phyloP scores from a whole-genome alignment of 2,329 filamentous ascomycete genomes.

The Nakataea oryzae region DNA sequence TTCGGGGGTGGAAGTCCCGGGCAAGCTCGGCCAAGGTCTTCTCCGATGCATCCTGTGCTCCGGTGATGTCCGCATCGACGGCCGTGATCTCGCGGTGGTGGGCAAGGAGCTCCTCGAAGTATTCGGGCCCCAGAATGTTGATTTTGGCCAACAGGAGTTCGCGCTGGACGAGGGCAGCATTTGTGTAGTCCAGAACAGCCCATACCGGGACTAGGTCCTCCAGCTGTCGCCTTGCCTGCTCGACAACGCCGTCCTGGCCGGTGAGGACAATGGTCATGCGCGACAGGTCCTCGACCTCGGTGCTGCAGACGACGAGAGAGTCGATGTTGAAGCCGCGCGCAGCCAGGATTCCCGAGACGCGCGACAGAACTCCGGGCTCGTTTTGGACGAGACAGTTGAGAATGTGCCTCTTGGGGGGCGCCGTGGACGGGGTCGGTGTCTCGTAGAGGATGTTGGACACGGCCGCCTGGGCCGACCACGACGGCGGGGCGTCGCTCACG shows the following conservation, averaged over 20 bases:
- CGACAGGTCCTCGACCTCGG: conserved; percentile 90
- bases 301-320: conserved; percentile 93
- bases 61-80: conserved; percentile 34
- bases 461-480: conserved; percentile 86
- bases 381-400: conserved; percentile 99
- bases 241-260: conserved; percentile 92
- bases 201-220: conserved; percentile 93
- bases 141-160: conserved; percentile 93
- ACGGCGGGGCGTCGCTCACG: conserved; percentile 61
- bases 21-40: conserved; percentile 33
- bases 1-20: conserved; percentile 80
- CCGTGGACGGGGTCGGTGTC: conserved; percentile 73
- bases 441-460: conserved; percentile 99
- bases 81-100: conserved; percentile 84
- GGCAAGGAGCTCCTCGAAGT: conserved; percentile 91
- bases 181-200: conserved; percentile 95
- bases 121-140: conserved; percentile 92
- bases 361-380: conserved; percentile 92
- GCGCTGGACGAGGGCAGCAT: conserved; percentile 84
- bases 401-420: conserved; percentile 85
- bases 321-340: conserved; percentile 99
- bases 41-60: conserved; percentile 21
- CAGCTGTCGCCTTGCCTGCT: conserved; percentile 93
- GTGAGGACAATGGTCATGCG: conserved; percentile 98
- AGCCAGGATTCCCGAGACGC: conserved; percentile 90